Evolutionary conservation across 1,139 yeast species (phyloP).

Genomic region (Taiozyma onychis): DNA sequence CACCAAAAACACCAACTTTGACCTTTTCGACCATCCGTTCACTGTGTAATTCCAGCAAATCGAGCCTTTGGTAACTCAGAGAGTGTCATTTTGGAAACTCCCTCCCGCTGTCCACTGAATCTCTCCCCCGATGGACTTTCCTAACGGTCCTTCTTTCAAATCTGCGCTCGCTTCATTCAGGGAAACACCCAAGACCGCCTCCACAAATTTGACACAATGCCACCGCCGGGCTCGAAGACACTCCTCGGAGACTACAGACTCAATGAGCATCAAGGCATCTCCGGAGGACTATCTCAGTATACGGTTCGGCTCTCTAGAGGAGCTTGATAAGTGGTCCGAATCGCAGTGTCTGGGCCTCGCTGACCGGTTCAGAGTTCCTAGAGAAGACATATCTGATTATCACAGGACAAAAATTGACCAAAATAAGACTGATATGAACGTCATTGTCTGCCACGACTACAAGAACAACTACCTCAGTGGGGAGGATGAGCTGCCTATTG

Average conservation of each 20-base stretch:
- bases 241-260: not conserved
- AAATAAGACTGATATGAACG: conserved; percentile 4
- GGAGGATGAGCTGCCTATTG: conserved; percentile 30
- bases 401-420: conserved; percentile 61
- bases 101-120: not conserved
- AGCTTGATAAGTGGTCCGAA: conserved; percentile 1
- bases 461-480: conserved; percentile 29
- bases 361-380: conserved; percentile 15
- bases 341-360: not conserved
- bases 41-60: no score
- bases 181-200: not conserved
- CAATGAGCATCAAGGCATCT: not conserved
- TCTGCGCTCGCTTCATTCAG: not conserved
- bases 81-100: not conserved
- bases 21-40: no score
- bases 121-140: not conserved
- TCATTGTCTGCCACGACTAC: conserved; percentile 33
- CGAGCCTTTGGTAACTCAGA: no score
- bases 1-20: no score
- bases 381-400: conserved; percentile 22
- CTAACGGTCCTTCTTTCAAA: not conserved
- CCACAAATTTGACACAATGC: not conserved
- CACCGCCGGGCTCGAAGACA: not conserved
- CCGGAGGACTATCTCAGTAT: conserved; percentile 1
- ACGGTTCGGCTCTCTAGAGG: not conserved